Conservation (phyloP, 225 moss, liverwort and hornwort species). For the Pleurozium schreberi region DNA sequence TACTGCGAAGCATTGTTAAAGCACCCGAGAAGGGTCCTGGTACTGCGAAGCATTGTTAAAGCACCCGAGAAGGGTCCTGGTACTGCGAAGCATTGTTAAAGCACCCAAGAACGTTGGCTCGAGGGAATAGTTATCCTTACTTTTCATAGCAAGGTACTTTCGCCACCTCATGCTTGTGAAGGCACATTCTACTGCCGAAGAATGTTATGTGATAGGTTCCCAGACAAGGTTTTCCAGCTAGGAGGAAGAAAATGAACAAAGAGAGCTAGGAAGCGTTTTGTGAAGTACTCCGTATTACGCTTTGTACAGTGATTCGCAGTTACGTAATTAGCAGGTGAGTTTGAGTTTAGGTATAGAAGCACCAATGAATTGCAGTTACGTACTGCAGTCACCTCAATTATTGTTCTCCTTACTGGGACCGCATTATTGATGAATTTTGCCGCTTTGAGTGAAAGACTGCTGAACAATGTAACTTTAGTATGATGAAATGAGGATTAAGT, state of each 20-base stretch:
- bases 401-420: slow-evolving; percentile 13
- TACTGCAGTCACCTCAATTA: slow-evolving; percentile 18
- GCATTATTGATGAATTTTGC: slow-evolving; percentile 12
- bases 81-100: background rate
- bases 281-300: slow-evolving; percentile 4
- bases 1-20: background rate
- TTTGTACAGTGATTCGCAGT: slow-evolving; percentile 33
- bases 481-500: background rate
- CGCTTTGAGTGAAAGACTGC: background rate
- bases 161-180: background rate
- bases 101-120: background rate
- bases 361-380: slow-evolving; percentile 1
- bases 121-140: background rate
- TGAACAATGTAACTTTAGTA: background rate
- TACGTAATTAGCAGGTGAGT: slow-evolving; percentile 6
- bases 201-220: background rate
- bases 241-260: background rate
- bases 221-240: background rate
- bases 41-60: background rate
- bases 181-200: background rate
- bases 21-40: background rate
- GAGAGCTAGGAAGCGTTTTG: slow-evolving; percentile 3
- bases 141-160: background rate
- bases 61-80: background rate
- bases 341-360: slow-evolving; percentile 18